Percentiles rank a stretch among this genome's conserved stretches.
These are phyloP conservation scores for Leccinum rimulosum DNA, from an alignment of 768 basidiomycete genomes.

Conservation along the genomic window DNA sequence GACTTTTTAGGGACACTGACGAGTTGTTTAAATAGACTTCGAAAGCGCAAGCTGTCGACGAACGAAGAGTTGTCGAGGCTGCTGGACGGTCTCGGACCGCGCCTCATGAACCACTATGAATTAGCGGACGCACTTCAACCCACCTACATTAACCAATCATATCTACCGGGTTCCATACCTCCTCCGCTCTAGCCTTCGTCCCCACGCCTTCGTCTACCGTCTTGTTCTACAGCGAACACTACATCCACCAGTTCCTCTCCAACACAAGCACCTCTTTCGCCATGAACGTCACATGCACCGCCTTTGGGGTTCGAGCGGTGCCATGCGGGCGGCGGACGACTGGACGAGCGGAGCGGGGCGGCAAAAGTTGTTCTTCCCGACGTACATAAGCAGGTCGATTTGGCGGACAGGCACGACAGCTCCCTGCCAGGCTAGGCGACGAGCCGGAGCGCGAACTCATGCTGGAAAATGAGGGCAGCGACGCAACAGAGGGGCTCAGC, in stretches of 20 bases:
- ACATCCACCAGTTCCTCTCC: conserved; percentile 90
- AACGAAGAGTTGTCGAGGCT: no score
- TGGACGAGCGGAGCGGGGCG: conserved; percentile 96
- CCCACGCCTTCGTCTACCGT: conserved; percentile 66
- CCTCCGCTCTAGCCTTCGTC: conserved; percentile 70
- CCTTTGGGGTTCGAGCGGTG: no score
- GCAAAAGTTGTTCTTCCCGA: conserved; percentile 90
- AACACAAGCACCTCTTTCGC: conserved; percentile 83
- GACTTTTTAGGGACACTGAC: no score
- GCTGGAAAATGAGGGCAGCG: conserved; percentile 99
- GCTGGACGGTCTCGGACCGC: no score
- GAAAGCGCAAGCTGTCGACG: no score
- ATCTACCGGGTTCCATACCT: conserved; percentile 54
- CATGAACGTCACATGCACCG: conserved; percentile 56
- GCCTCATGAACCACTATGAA: no score
- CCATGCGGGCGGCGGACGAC: conserved; percentile 86
- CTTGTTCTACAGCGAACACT: conserved; percentile 80
- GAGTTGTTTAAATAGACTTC: no score
- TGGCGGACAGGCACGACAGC: conserved; percentile 92
- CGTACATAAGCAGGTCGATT: conserved; percentile 94
- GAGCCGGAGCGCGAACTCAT: conserved; percentile 93
- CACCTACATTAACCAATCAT: no score
- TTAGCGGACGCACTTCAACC: no score
- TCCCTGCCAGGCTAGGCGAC: conserved; percentile 80
- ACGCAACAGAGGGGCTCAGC: conserved; percentile 80